Evolutionary conservation across 2,329 filamentous ascomycete genomes (phyloP), one percentile per base, ranked within the genome.

Genomic region (Paramyrothecium sp.): DNA sequence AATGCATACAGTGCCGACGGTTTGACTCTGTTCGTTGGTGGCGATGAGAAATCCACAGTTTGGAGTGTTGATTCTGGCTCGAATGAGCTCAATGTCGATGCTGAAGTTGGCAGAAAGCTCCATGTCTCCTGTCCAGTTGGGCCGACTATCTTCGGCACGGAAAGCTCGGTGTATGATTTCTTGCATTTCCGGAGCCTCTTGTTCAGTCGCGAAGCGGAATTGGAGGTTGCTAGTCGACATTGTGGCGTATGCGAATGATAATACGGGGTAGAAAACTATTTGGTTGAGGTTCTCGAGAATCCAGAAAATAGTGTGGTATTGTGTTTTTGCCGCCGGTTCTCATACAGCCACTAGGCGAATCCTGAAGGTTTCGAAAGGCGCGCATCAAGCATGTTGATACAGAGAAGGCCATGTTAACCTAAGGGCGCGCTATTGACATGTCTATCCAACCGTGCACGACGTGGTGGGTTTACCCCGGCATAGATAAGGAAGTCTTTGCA

Each of bases 71-170:
- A 78, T 74, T 3, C 76, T 83, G 12, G 89, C 84, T 0, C 85
- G 85, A 20, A 80, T 70, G 67, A 89, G 85, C 57, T 88, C 83
- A 65, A 91, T 88, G 53, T 82, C 80, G 2, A 89, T 88, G 2
- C 83, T 88, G 73, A 91, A 91, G 53, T 81, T 86, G 12, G 88
- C 90, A 49, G 84, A 89, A 8, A 92, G 80, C 83, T 67, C 67
- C 34, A 69, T 63, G 54, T 74, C 64, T 3, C 67, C 75, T 0
- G 71, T 71, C 73, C 73, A 75, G 56, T 65, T 58, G 55, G 67
- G 56, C 52, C 75, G 65, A 57, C 59, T 71, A 47, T 78, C 76
- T 3, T 70, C 65, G 49, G 74, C 67, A 34, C 73, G 74, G 51
- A 79, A 79, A 0, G 76, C 74, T 13, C 69, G 61, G 53, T 78